A percentile compares a stretch with the other conserved stretches of the same genome.
phyloP scores from a whole-genome alignment of 1,284 basidiomycete genomes.

The Puccinia horiana region DNA sequence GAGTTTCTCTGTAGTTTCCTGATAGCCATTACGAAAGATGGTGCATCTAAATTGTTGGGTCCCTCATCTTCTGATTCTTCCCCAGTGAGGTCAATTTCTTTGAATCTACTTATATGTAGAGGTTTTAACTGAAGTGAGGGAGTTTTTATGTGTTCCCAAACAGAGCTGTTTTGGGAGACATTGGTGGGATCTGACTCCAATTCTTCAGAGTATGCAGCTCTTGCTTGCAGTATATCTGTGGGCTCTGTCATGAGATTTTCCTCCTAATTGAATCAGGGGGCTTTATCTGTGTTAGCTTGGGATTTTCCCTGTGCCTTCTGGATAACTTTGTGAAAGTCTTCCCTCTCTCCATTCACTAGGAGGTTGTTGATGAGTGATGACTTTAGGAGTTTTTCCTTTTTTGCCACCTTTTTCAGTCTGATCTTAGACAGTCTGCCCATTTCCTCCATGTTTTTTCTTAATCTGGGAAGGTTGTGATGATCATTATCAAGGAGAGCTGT shows the following conservation, averaged over 20 bases:
- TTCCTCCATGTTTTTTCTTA: not conserved
- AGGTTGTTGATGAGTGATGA: not conserved
- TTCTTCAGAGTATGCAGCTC: constrained; percentile 18
- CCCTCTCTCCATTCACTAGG: not conserved
- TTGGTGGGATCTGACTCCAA: not conserved
- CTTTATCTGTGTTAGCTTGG: not conserved
- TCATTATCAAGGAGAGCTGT: too few species aligned
- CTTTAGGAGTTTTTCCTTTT: not conserved
- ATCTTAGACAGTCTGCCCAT: too few species aligned
- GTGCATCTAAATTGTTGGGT: too few species aligned
- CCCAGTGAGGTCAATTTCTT: too few species aligned
- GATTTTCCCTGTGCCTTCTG: constrained; percentile 1
- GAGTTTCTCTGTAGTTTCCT: constrained; percentile 1
- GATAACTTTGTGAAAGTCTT: not conserved
- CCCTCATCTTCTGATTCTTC: too few species aligned
- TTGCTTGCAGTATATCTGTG: not conserved
- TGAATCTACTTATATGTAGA: too few species aligned
- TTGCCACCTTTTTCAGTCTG: not conserved
- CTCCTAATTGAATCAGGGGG: not conserved
- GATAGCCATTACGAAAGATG: constrained; percentile 7
- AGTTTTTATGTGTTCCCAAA: too few species aligned
- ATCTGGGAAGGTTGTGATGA: not conserved
- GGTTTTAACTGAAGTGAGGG: too few species aligned
- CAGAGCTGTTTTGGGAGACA: constrained; percentile 4
- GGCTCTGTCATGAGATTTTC: not conserved